Evolutionary conservation across 2,329 filamentous ascomycete genomes (phyloP), one percentile per base, ranked within the genome.

Genomic region (Helminthosporium solani): DNA sequence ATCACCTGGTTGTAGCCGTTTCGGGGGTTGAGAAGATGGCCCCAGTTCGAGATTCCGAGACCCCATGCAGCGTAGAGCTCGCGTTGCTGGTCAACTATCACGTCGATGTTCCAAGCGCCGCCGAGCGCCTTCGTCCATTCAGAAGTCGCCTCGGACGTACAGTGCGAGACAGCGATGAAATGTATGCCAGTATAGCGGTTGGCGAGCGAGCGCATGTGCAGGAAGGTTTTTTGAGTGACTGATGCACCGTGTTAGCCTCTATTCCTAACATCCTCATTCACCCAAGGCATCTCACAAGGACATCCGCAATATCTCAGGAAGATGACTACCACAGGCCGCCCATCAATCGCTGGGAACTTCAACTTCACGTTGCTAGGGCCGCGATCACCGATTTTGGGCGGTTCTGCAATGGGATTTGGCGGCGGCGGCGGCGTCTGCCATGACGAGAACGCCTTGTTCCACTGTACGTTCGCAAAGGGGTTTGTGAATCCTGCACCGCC

Each of bases 91-190:
- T 84, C 81, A 45, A 82, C 66, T 45, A 84, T 63, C 2, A 84
- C 64, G 50, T 78, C 73, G 23, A 83, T 73, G 61, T 74, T 75
- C 77, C 80, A 81, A 12, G 78, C 70, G 47, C 81, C 80, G 60
- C 81, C 81, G 11, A 84, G 64, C 15, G 81, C 70, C 52, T 79
- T 77, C 36, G 82, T 57, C 81, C 81, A 84, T 52, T 78, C 78
- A 30, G 73, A 65, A 1, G 81, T 84, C 23, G 81, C 80, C 18
- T 74, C 70, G 3, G 71, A 64, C 7, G 80, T 83, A 31, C 81
- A 78, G 68, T 84, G 81, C 19, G 80, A 83, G 40, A 84, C 72
- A 52, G 81, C 80, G 45, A 84, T 71, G 69, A 80, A 83, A 47
- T 73, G 74, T 9, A 83, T 68, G 33, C 69, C 67, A 41, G 75